Conservation (phyloP, 768 basidiomycete genomes). For the Butyriboletus loyo region DNA sequence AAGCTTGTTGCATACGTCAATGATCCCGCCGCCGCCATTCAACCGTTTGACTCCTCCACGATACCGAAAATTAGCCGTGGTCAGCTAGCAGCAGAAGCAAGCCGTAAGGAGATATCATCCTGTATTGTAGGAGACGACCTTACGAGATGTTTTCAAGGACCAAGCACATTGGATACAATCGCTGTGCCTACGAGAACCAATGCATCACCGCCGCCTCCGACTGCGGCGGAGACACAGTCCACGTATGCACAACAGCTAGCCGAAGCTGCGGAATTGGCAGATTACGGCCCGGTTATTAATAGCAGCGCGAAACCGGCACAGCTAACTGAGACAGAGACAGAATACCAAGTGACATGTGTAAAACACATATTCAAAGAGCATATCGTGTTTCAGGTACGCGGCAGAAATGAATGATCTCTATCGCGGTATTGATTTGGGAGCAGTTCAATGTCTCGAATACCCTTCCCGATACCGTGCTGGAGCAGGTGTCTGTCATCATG, state of each 20-base stretch:
- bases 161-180: slow-evolving; percentile 84
- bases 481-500: slow-evolving; percentile 94
- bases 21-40: slow-evolving; percentile 63
- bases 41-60: slow-evolving; percentile 79
- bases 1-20: slow-evolving; percentile 94
- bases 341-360: slow-evolving; percentile 95
- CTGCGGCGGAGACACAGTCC: slow-evolving; percentile 85
- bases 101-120: slow-evolving; percentile 52
- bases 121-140: slow-evolving; percentile 9
- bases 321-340: slow-evolving; percentile 95
- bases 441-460: slow-evolving; percentile 99
- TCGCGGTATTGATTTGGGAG: slow-evolving; percentile 5
- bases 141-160: slow-evolving; percentile 46
- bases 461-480: slow-evolving; percentile 90
- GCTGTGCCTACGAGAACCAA: slow-evolving; percentile 62
- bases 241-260: slow-evolving; percentile 82
- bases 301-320: slow-evolving; percentile 77
- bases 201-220: slow-evolving; percentile 67
- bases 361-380: slow-evolving; percentile 97
- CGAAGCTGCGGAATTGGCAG: slow-evolving; percentile 80
- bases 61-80: slow-evolving; percentile 94
- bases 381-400: slow-evolving; percentile 89
- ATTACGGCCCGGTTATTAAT: slow-evolving; percentile 84
- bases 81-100: slow-evolving; percentile 85
- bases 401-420: neutral